Conservation (phyloP, 495 filamentous ascomycete genomes). For the Daldinia vernicosa region DNA sequence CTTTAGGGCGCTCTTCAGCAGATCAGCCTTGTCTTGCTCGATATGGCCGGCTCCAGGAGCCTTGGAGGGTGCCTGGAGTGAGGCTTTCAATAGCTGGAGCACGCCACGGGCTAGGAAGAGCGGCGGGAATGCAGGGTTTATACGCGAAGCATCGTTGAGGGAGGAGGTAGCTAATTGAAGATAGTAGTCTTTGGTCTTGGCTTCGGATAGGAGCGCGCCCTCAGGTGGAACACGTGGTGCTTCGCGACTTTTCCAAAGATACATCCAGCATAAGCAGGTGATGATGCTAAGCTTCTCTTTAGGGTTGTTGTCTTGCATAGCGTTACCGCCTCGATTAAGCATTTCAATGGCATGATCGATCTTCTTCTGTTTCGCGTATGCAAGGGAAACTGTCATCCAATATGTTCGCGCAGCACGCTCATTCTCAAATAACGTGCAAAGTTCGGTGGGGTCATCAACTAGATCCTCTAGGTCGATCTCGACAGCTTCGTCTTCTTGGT, state of each 20-base stretch:
- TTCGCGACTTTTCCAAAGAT: constrained; percentile 88
- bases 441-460: constrained; percentile 92
- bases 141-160: constrained; percentile 91
- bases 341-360: constrained; percentile 95
- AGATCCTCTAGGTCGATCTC: constrained; percentile 92
- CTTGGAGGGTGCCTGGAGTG: constrained; percentile 79
- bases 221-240: constrained; percentile 81
- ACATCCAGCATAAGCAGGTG: constrained; percentile 89
- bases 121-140: constrained; percentile 89
- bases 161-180: constrained; percentile 88
- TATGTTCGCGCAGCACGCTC: constrained; percentile 86
- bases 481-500: constrained; percentile 83
- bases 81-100: constrained; percentile 85
- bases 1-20: constrained; percentile 82
- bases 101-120: constrained; percentile 92
- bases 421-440: constrained; percentile 92
- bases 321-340: constrained; percentile 80
- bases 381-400: constrained; percentile 95
- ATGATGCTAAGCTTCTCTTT: constrained; percentile 89
- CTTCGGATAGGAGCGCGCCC: constrained; percentile 67
- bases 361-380: constrained; percentile 96
- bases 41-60: constrained; percentile 64
- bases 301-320: constrained; percentile 71
- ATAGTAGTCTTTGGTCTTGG: constrained; percentile 90
- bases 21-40: constrained; percentile 80